Base-by-base conservation (phyloP, 352 stramenopile genomes). In the Globisporangium splendens region DNA sequence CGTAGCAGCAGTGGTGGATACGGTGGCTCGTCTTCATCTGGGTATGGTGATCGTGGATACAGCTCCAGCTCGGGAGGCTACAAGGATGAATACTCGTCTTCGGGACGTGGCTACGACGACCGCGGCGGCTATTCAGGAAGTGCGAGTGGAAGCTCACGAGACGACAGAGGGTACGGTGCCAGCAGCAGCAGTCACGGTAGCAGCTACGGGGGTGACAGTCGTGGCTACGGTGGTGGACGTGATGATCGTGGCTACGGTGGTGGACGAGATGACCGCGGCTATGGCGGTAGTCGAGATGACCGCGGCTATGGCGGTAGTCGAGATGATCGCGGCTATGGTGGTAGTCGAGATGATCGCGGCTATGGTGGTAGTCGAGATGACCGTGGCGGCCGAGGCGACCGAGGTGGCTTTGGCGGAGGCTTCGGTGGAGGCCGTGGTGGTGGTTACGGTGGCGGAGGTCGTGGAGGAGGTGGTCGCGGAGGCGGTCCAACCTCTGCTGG, bases 381-480 rank as follows among this genome's bases (percentile, higher is more conserved):
- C 10, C 46, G 46, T 5, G 46, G 46, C 3, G 11, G n/a, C 46
- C 14, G 21, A 39, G 51, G 54, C 3, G 58, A 39, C n/a, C 50
- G 69, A 35, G 65, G 70, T n/a, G 47, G 61, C 18, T 59, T 70
- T 15, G 65, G 66, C 28, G 52, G 63, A 22, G 61, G 74, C 47
- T 59, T 64, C 39, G 62, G 65, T 12, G 58, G 69, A 21, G 65
- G 71, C 6, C 61, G 66, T 10, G 74, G 64, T 28, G 61, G 65
- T 47, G 63, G 63, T 48, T 60, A 72, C 42, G 64, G 73, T 21
- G 63, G 73, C 39, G 62, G 75, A 33, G 60, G 70, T 13, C 60
- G 70, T 14, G 73, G 76, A 8, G 61, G 70, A 15, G 38, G 62
- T 46, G 59, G 66, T 21, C 54, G 69, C 20, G 59, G 68, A 69